These are phyloP conservation scores for Pholiota molesta DNA, from an alignment of 768 basidiomycete species.

Conservation along the genomic window DNA sequence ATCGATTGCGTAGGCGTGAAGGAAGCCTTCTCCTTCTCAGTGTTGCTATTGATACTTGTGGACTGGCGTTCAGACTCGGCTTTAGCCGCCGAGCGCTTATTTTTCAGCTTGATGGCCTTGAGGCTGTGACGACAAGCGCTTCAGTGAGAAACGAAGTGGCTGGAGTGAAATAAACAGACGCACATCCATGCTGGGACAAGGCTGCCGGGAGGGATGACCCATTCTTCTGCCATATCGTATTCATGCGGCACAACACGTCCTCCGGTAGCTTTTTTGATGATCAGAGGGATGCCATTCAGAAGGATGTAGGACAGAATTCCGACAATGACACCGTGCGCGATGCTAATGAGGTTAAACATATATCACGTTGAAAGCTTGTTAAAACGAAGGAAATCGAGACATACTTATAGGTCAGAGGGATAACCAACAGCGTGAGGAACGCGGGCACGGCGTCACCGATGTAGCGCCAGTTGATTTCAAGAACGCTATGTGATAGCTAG, in stretches of 20 bases:
- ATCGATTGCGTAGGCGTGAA: too few relatives aligned
- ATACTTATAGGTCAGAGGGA: constrained; percentile 79
- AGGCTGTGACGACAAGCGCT: background rate
- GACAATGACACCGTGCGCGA: constrained; percentile 88
- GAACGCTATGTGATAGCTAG: constrained; percentile 45
- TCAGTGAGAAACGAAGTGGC: background rate
- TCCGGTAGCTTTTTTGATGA: constrained; percentile 53
- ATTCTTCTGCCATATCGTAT: constrained; percentile 65
- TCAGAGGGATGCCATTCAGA: constrained; percentile 70
- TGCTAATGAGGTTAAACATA: constrained; percentile 44
- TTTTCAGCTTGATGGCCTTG: constrained; percentile 1
- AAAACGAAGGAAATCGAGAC: constrained; percentile 18
- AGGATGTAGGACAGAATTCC: constrained; percentile 72
- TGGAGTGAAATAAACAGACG: constrained; percentile 24
- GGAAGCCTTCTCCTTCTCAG: too few relatives aligned
- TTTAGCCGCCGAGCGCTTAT: background rate
- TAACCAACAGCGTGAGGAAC: constrained; percentile 80
- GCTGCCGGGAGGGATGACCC: constrained; percentile 75
- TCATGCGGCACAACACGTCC: constrained; percentile 67
- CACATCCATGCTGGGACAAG: constrained; percentile 73
- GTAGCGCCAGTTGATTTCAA: constrained; percentile 90
- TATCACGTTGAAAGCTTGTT: background rate
- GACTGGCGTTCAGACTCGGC: too few relatives aligned
- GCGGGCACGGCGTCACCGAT: constrained; percentile 85
- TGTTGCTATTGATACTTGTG: too few relatives aligned